Percentiles rank a stretch among this genome's conserved stretches.
These are phyloP conservation scores for Eucalyptus brandiana DNA, from an alignment of 345 rosid genomes.

Conservation along the genomic window DNA sequence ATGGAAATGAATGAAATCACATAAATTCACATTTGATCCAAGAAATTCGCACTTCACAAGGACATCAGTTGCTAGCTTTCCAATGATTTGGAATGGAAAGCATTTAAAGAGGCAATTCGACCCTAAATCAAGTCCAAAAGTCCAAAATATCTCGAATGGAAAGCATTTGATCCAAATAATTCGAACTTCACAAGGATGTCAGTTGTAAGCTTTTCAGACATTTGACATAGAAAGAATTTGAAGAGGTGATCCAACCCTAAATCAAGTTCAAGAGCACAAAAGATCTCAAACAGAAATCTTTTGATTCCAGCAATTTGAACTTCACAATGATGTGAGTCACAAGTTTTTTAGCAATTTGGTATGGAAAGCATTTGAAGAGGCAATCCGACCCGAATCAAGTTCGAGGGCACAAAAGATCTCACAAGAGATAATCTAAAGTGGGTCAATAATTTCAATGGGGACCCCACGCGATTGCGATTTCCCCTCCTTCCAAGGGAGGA, in stretches of 20 bases:
- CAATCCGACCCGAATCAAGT: not conserved
- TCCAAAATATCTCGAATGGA: not conserved
- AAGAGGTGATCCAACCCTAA: not conserved
- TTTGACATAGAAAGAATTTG: not conserved
- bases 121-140: not conserved
- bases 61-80: not conserved
- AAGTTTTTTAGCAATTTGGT: not conserved
- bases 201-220: not conserved
- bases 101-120: not conserved
- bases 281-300: too few species aligned
- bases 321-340: rapidly evolving
- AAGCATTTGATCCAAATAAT: too few species aligned
- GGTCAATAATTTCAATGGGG: not conserved
- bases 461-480: not conserved
- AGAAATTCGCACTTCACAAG: not conserved
- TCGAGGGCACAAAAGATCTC: not conserved
- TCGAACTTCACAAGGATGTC: too few species aligned
- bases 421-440: not conserved
- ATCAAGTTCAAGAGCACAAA: not conserved
- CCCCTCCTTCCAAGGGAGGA: not conserved
- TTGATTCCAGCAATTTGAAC: too few species aligned
- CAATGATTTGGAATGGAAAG: not conserved
- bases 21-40: not conserved
- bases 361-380: not conserved
- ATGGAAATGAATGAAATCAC: not conserved